Conservation (phyloP, 345 rosid genomes). For the Bretschneidera sinensis region DNA sequence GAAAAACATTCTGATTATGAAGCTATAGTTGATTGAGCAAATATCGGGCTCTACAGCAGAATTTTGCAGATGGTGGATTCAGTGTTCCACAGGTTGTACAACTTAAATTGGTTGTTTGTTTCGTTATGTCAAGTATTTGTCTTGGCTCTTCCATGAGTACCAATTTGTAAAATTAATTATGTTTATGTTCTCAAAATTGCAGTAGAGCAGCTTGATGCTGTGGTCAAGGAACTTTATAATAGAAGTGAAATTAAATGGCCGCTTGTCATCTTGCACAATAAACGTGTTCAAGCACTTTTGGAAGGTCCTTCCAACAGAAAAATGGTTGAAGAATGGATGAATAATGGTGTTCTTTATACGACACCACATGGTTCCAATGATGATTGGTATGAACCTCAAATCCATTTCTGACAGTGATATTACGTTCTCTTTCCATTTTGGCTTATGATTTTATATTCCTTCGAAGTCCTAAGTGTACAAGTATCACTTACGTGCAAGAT, state of each 20-base stretch:
- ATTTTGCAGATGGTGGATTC: constrained; percentile 82
- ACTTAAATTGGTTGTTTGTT: not conserved
- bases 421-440: not conserved
- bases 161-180: constrained; percentile 11
- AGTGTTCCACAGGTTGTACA: constrained; percentile 64
- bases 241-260: constrained; percentile 65
- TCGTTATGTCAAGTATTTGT: too few species aligned
- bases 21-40: constrained; percentile 90
- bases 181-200: constrained; percentile 20
- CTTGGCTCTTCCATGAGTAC: not conserved
- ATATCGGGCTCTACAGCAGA: constrained; percentile 84
- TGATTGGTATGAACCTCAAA: constrained; percentile 54
- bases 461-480: not conserved
- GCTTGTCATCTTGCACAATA: constrained; percentile 67
- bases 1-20: constrained; percentile 51
- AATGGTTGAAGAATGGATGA: constrained; percentile 65
- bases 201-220: constrained; percentile 83
- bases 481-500: too few species aligned
- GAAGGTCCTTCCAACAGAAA: constrained; percentile 45
- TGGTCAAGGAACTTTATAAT: constrained; percentile 52
- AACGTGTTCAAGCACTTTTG: constrained; percentile 56
- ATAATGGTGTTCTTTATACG: constrained; percentile 50
- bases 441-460: not conserved
- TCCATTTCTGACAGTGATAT: not conserved
- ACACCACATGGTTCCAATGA: constrained; percentile 93